Conservation (phyloP, 202 grass and related monocot species). For the Cymbopogon flexuosus region DNA sequence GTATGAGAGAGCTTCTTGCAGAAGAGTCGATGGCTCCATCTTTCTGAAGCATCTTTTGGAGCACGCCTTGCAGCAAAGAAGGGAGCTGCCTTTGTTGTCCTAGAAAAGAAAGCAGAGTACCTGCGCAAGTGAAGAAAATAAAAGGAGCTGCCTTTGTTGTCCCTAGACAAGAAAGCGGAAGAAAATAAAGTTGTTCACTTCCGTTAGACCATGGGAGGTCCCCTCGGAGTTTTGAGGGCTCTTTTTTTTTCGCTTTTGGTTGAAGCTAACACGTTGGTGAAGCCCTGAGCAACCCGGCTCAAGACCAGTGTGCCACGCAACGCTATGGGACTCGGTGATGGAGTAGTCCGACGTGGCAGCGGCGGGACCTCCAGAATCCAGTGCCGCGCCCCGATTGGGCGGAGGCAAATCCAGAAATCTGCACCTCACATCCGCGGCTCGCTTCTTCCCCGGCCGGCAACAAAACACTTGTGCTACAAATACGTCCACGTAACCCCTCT, state of each 20-base stretch:
- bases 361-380: conserved; percentile 40
- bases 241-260: background rate
- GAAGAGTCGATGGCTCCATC: no score
- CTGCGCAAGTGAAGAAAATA: no score
- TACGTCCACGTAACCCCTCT: conserved; percentile 35
- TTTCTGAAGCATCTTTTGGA: background rate
- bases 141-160: background rate
- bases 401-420: conserved; percentile 75
- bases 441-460: background rate
- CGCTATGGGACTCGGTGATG: background rate
- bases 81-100: no score
- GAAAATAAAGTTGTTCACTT: background rate
- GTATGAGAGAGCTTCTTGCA: no score
- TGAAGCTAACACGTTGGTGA: background rate
- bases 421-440: conserved; percentile 27
- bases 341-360: conserved; percentile 45
- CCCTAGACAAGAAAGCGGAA: background rate
- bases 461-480: conserved; percentile 38
- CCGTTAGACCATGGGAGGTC: no score
- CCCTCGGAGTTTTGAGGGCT: background rate
- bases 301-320: background rate
- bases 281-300: background rate
- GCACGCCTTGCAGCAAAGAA: background rate
- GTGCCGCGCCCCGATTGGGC: conserved; percentile 44
- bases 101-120: no score